Evolutionary conservation across 1,284 basidiomycete genomes (phyloP), one percentile per base, ranked within the genome.

Genomic region (Trichosporon sp.): DNA sequence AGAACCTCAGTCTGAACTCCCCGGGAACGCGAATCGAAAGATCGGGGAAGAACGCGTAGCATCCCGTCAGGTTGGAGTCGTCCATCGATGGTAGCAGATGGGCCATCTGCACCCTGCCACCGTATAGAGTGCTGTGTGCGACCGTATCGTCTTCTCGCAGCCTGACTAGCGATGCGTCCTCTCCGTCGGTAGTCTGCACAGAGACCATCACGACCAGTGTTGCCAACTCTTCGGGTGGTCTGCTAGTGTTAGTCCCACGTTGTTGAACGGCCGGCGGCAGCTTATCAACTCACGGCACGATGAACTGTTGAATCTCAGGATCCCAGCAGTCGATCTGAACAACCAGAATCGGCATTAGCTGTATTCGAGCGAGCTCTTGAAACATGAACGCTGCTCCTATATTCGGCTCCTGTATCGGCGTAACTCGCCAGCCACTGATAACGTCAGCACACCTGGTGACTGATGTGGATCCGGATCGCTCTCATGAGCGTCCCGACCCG

Each of bases 241-340:
- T 60, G 56, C 3, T 29, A 13, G 7, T 13, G 56, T 60, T 29
- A 60, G 56, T 29, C 27, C 4, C 27, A 6, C 56, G 2, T 6
- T 21, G 2, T 13, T n/a, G 18, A 7, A 3, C 15, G 18, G 15
- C 18, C 18, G 15, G 27, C 9, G 3, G 51, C 51, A 8, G 11
- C 29, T n/a, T 18, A 60, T 25, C 51, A 2, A 60, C 56, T 60
- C 29, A 60, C 56, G 56, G 56, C 23, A 60, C 56, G 13, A 60
- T 60, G 56, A 60, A 60, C 56, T 60, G 56, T n/a, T 60, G 29
- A 2, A 29, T 60, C 18, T 60, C 56, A 13, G 56, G 56, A 13
- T 60, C 56, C 56, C 56, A 60, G 27, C 56, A 60, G 29, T 60
- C 56, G 56, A 60, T 60, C 56, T 60, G 56, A 3, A 60, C 56